Percentiles rank a stretch among this genome's conserved stretches.
phyloP scores from a whole-genome alignment of 768 basidiomycete genomes.

The Pleurotus ostreatus region DNA sequence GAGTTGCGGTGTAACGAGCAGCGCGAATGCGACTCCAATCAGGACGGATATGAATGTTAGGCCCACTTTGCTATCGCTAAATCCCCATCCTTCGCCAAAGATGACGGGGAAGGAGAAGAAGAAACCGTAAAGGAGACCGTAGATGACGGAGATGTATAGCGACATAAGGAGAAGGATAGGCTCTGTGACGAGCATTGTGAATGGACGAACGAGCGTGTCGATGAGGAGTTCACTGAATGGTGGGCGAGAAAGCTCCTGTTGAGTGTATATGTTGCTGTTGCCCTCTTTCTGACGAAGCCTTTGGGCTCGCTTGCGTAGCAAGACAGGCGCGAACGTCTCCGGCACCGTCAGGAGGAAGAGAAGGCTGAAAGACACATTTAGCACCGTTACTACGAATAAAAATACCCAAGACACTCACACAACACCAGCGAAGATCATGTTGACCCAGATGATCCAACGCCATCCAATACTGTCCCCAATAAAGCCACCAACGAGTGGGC shows the following conservation, averaged over 20 bases:
- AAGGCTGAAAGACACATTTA: conserved; percentile 4
- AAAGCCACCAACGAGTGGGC: conserved; percentile 47
- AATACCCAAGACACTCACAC: conserved; percentile 16
- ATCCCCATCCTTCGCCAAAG: conserved; percentile 30
- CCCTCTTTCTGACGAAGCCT: conserved; percentile 32
- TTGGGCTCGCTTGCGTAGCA: conserved; percentile 34
- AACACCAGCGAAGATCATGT: conserved; percentile 35
- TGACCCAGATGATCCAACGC: conserved; percentile 34
- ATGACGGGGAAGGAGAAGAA: conserved; percentile 28
- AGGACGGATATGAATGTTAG: conserved; percentile 36
- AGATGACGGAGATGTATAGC: conserved; percentile 40
- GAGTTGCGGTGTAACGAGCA: conserved; percentile 27
- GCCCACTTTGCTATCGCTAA: conserved; percentile 31
- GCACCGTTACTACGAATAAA: neutral
- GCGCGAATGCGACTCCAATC: conserved; percentile 30
- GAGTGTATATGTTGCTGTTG: conserved; percentile 30
- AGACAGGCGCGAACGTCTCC: conserved; percentile 43
- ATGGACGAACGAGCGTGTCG: conserved; percentile 38
- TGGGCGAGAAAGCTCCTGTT: conserved; percentile 35
- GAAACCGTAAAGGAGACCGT: conserved; percentile 25
- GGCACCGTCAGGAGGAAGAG: conserved; percentile 24
- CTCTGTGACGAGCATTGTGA: conserved; percentile 40
- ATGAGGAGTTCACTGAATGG: conserved; percentile 30
- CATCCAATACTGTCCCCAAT: conserved; percentile 36
- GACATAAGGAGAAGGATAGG: conserved; percentile 42